Percentiles rank a stretch among this genome's conserved stretches.
These are phyloP conservation scores for Pholiota adiposa DNA, from an alignment of 1,284 basidiomycete species.

Conservation along the genomic window DNA sequence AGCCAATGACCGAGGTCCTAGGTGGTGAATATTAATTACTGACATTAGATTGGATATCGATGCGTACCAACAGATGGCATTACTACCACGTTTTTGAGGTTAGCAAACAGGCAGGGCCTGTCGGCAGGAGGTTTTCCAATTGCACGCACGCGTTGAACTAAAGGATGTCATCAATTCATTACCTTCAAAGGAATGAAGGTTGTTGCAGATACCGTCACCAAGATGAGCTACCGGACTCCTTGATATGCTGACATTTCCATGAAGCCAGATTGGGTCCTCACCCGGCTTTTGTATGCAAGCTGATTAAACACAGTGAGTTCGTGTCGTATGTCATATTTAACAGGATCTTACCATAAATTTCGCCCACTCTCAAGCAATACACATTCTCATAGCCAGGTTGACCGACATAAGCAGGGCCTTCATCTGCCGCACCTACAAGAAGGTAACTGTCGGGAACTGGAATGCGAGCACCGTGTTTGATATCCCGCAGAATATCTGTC, in stretches of 20 bases:
- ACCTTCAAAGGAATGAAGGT: not conserved
- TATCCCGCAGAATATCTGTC: slow-evolving; percentile 64
- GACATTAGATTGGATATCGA: not conserved
- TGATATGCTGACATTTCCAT: slow-evolving; percentile 63
- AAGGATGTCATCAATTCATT: not conserved
- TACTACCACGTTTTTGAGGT: slow-evolving; percentile 75
- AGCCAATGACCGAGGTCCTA: slow-evolving; percentile 66
- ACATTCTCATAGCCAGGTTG: slow-evolving; percentile 50
- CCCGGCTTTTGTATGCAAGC: slow-evolving; percentile 58
- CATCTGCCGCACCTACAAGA: slow-evolving; percentile 80
- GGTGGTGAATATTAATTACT: not conserved
- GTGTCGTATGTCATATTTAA: not conserved
- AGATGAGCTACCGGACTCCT: slow-evolving; percentile 73
- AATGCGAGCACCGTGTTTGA: slow-evolving; percentile 77
- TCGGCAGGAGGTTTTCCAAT: slow-evolving; percentile 70
- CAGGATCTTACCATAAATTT: slow-evolving; percentile 60
- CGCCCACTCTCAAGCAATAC: slow-evolving; percentile 51
- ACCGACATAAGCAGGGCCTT: slow-evolving; percentile 62
- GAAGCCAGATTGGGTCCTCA: slow-evolving; percentile 51
- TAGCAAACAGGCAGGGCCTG: slow-evolving; percentile 59
- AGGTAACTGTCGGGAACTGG: slow-evolving; percentile 67
- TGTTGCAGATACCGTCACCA: slow-evolving; percentile 57
- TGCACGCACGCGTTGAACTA: slow-evolving; percentile 70
- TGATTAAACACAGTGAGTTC: slow-evolving; percentile 25
- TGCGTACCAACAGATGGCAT: slow-evolving; percentile 65